Conservation (phyloP, 2,329 filamentous ascomycete species). For the Alternaria conjuncta region DNA sequence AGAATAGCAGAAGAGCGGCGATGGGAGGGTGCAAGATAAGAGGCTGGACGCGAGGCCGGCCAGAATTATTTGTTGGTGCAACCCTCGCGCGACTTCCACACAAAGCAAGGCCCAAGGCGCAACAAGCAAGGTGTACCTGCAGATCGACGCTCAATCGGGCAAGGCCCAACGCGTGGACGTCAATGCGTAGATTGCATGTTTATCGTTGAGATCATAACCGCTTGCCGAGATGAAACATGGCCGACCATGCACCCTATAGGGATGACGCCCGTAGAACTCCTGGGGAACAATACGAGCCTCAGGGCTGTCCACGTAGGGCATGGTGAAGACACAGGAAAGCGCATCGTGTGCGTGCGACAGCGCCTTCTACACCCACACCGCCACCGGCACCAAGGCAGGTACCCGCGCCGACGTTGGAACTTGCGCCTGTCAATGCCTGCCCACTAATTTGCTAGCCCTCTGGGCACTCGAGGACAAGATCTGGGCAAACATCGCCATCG, state of each 20-base stretch:
- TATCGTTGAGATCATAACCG: constrained; percentile 4
- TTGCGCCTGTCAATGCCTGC: not conserved
- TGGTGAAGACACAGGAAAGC: not conserved
- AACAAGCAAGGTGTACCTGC: constrained; percentile 19
- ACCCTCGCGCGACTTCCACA: constrained; percentile 8
- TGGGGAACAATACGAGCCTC: not conserved
- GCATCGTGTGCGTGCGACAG: not conserved
- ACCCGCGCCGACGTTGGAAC: constrained; percentile 1
- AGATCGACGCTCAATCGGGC: constrained; percentile 13
- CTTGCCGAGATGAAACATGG: not conserved
- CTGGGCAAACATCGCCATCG: not conserved
- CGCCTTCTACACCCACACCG: not conserved
- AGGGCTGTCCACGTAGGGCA: not conserved
- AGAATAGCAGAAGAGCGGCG: not conserved
- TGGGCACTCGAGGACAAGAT: not conserved
- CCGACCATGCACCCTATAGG: not conserved
- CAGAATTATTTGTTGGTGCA: constrained; percentile 21
- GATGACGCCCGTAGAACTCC: not conserved
- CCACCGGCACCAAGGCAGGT: constrained; percentile 4
- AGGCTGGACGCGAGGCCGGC: constrained; percentile 9
- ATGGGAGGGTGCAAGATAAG: not conserved
- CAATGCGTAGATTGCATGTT: constrained; percentile 11
- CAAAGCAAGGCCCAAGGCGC: constrained; percentile 18
- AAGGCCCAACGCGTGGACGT: constrained; percentile 12
- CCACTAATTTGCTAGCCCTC: not conserved